Percentiles rank a stretch among this genome's conserved stretches.
Evolutionary conservation across 331 rosid genomes (phyloP).

Genomic region (Erythrophleum ivorense): DNA sequence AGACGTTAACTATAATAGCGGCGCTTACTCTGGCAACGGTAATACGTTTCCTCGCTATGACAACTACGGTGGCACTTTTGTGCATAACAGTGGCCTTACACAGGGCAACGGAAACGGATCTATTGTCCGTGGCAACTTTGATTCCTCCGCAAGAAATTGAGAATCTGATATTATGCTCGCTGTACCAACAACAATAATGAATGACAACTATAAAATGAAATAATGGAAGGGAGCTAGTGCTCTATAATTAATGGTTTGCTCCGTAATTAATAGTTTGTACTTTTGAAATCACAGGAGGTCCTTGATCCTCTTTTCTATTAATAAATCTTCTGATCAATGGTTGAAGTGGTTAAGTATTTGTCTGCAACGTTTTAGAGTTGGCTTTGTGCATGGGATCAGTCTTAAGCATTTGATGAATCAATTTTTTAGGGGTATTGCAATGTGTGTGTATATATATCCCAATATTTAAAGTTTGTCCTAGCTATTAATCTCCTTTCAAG

Average conservation of each 20-base stretch:
- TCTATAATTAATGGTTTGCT: neutral
- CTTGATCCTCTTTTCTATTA: neutral
- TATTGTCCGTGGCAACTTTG: neutral
- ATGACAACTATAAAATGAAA: too few relatives aligned
- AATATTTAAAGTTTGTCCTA: too few relatives aligned
- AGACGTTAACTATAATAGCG: neutral
- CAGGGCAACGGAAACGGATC: conserved; percentile 43
- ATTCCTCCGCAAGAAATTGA: too few relatives aligned
- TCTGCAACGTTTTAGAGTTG: too few relatives aligned
- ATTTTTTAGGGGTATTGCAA: too few relatives aligned
- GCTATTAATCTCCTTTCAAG: too few relatives aligned
- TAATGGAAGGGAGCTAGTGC: neutral
- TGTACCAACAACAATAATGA: too few relatives aligned
- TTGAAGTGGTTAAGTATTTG: too few relatives aligned
- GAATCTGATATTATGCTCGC: too few relatives aligned
- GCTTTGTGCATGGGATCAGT: too few relatives aligned
- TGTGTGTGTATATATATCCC: too few relatives aligned
- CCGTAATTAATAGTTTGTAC: neutral
- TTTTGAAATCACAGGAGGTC: neutral
- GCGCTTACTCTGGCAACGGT: neutral
- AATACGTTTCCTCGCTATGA: neutral
- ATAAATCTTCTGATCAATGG: neutral
- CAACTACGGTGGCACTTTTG: conserved; percentile 5
- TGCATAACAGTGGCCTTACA: conserved; percentile 45
- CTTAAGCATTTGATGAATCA: too few relatives aligned